phyloP scores from a whole-genome alignment of 1,284 basidiomycete genomes.

The Grifola frondosa region DNA sequence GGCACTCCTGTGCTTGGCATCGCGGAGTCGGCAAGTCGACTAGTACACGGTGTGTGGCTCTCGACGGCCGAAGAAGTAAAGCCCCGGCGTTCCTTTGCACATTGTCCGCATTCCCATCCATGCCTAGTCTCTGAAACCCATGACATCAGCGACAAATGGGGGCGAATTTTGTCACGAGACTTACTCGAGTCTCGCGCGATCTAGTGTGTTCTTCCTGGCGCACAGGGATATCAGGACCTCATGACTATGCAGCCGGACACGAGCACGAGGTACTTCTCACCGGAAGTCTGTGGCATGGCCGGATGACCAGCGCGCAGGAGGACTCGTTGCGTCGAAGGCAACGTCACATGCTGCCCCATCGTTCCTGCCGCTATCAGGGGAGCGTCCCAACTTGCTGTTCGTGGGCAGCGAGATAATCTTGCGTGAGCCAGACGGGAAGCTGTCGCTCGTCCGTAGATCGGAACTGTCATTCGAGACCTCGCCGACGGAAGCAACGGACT shows the following conservation, averaged over 20 bases:
- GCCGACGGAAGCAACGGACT: constrained; percentile 14
- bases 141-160: constrained; percentile 14
- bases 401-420: not conserved
- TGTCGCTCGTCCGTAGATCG: constrained; percentile 1
- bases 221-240: constrained; percentile 10
- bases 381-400: no score
- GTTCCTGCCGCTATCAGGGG: no score
- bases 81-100: no score
- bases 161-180: constrained; percentile 14
- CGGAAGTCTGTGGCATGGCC: not conserved
- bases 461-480: not conserved
- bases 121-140: no score
- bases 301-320: not conserved
- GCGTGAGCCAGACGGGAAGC: not conserved
- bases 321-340: not conserved
- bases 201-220: constrained; percentile 11
- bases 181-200: constrained; percentile 7
- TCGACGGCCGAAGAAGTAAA: no score
- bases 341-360: constrained; percentile 13
- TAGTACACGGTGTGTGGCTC: no score
- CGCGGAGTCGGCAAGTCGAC: no score
- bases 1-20: no score
- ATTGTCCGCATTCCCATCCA: no score
- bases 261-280: constrained; percentile 10
- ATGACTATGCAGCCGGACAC: constrained; percentile 9